A percentile compares a stretch with the other conserved stretches of the same genome.
These are phyloP conservation scores for Coniella vitis DNA, from an alignment of 2,329 filamentous ascomycete genomes.

Conservation along the genomic window DNA sequence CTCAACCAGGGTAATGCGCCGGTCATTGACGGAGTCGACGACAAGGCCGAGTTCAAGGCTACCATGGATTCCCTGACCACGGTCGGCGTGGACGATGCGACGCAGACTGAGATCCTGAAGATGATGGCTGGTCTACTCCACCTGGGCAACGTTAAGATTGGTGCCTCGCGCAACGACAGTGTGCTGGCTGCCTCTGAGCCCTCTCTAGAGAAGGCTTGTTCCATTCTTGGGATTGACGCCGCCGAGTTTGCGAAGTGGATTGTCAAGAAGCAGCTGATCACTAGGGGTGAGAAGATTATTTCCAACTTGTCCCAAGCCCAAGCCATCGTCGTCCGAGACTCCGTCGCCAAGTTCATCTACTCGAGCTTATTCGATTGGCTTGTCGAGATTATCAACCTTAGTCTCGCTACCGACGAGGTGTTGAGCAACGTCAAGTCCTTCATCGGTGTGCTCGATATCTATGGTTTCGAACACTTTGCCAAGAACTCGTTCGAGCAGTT, in stretches of 20 bases:
- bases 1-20: conserved; percentile 91
- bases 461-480: conserved; percentile 97
- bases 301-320: conserved; percentile 93
- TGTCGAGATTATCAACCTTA: conserved; percentile 91
- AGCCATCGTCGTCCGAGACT: conserved; percentile 89
- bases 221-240: conserved; percentile 80
- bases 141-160: conserved; percentile 94
- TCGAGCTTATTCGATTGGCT: conserved; percentile 98
- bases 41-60: conserved; percentile 87
- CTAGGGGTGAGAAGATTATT: conserved; percentile 92
- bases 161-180: conserved; percentile 81
- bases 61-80: conserved; percentile 81
- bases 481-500: conserved; percentile 99
- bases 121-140: conserved; percentile 86
- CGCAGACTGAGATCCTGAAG: conserved; percentile 82
- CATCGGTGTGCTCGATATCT: conserved; percentile 98
- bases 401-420: conserved; percentile 83
- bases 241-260: conserved; percentile 94
- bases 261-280: conserved; percentile 96
- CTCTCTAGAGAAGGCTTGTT: conserved; percentile 71
- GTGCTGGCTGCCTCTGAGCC: conserved; percentile 75
- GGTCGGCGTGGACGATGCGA: conserved; percentile 69
- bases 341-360: conserved; percentile 97
- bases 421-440: conserved; percentile 77
- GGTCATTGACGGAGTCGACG: conserved; percentile 87